A percentile compares a stretch with the other conserved stretches of the same genome.
These are phyloP conservation scores for Termitomyces sp. DNA, from an alignment of 768 basidiomycete genomes.

Conservation along the genomic window DNA sequence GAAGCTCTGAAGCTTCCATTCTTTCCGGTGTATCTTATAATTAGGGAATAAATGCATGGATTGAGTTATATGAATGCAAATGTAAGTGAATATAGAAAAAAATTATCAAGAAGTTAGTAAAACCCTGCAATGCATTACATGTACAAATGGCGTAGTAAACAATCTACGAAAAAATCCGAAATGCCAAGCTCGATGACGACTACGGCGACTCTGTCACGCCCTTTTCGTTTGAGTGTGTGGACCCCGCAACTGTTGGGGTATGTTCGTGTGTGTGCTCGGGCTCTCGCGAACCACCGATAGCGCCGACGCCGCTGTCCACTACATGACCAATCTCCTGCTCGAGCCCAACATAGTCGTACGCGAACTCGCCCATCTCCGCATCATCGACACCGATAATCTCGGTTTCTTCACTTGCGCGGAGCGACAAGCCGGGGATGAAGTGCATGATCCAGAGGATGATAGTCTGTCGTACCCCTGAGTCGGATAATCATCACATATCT, in stretches of 20 bases:
- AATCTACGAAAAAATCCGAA: not conserved
- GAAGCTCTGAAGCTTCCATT: not conserved
- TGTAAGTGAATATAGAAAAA: not conserved
- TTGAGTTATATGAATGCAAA: not conserved
- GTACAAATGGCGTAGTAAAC: not conserved
- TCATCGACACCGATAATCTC: constrained; percentile 88
- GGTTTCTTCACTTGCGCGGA: constrained; percentile 59
- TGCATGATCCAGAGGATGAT: constrained; percentile 88
- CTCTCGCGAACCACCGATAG: constrained; percentile 21
- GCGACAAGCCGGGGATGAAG: constrained; percentile 70
- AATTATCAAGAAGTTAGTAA: not conserved
- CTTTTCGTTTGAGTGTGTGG: constrained; percentile 5
- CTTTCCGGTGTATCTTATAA: not conserved
- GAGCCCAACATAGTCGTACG: constrained; percentile 81
- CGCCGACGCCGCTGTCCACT: constrained; percentile 14
- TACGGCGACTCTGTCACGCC: no score
- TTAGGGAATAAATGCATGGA: not conserved
- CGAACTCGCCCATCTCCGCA: constrained; percentile 84
- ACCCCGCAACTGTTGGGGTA: not conserved
- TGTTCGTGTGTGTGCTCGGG: constrained; percentile 17
- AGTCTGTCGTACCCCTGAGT: constrained; percentile 35
- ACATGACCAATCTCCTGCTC: constrained; percentile 50
- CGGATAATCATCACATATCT: not conserved
- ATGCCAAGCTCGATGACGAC: not conserved
- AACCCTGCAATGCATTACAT: no score